phyloP scores from a whole-genome alignment of 2,329 filamentous ascomycete genomes.

The Epichloe festucae region DNA sequence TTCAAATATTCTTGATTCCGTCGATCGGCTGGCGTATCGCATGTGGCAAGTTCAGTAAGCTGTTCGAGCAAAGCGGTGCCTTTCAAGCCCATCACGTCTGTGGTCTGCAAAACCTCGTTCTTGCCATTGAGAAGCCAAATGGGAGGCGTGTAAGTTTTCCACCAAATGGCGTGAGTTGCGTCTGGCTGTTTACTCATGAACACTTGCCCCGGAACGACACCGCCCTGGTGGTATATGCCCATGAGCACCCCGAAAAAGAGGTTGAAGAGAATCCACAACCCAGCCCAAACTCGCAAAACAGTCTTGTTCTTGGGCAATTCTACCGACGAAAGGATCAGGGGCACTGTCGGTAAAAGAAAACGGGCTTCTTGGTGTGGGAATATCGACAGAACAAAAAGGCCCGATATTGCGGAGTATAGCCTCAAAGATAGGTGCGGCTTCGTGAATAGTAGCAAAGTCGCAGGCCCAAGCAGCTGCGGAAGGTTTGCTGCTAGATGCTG shows the following conservation, averaged over 20 bases:
- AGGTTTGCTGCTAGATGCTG: slow-evolving; percentile 63
- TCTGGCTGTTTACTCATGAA: slow-evolving; percentile 59
- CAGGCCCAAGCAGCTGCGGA: slow-evolving; percentile 57
- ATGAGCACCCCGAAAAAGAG: slow-evolving; percentile 54
- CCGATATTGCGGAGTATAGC: slow-evolving; percentile 62
- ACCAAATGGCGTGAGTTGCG: slow-evolving; percentile 62
- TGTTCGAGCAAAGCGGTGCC: slow-evolving; percentile 46
- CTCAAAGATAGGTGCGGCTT: slow-evolving; percentile 45
- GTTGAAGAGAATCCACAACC: slow-evolving; percentile 58
- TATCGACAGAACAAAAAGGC: slow-evolving; percentile 54
- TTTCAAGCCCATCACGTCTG: slow-evolving; percentile 61
- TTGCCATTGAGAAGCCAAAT: slow-evolving; percentile 69
- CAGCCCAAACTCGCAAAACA: slow-evolving; percentile 41
- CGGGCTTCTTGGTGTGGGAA: slow-evolving; percentile 73
- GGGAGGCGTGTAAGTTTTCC: slow-evolving; percentile 76
- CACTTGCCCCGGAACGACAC: slow-evolving; percentile 61
- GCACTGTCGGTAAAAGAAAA: slow-evolving; percentile 63
- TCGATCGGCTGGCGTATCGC: slow-evolving; percentile 44
- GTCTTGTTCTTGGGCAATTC: slow-evolving; percentile 45
- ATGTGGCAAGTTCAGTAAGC: slow-evolving; percentile 46
- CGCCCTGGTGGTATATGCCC: slow-evolving; percentile 74
- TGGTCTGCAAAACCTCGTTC: slow-evolving; percentile 56
- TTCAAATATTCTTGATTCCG: slow-evolving; percentile 43
- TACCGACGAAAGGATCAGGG: slow-evolving; percentile 63
- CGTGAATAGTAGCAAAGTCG: slow-evolving; percentile 45